These are phyloP conservation scores for Murraya koenigii DNA, from an alignment of 345 rosid genomes.

Conservation along the genomic window DNA sequence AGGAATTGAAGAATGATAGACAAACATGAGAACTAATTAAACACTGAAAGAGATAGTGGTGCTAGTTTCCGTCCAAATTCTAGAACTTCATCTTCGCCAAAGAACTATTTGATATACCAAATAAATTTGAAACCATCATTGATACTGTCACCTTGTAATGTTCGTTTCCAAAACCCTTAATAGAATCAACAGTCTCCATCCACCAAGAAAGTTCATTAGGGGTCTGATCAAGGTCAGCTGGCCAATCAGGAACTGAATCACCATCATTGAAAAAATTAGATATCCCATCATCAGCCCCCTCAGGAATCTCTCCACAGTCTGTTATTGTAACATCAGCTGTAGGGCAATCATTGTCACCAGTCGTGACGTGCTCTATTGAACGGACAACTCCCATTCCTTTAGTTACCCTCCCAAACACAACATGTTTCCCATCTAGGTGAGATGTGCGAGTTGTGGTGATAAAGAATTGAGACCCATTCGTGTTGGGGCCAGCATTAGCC, in stretches of 20 bases:
- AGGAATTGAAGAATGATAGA: neutral
- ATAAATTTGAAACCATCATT: neutral
- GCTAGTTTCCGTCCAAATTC: neutral
- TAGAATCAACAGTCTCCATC: slow-evolving; percentile 75
- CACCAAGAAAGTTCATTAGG: slow-evolving; percentile 81
- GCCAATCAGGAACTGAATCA: slow-evolving; percentile 90
- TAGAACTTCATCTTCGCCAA: neutral
- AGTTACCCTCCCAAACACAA: slow-evolving; percentile 79
- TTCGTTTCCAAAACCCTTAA: slow-evolving; percentile 76
- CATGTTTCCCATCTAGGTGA: slow-evolving; percentile 92
- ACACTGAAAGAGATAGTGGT: neutral
- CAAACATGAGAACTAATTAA: neutral
- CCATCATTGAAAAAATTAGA: slow-evolving; percentile 85
- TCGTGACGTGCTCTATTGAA: slow-evolving; percentile 67
- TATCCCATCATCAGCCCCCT: slow-evolving; percentile 75
- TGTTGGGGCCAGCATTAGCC: slow-evolving; percentile 86
- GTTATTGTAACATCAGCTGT: slow-evolving; percentile 49
- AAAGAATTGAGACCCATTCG: slow-evolving; percentile 97
- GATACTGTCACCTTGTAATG: slow-evolving; percentile 57
- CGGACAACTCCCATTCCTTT: slow-evolving; percentile 98
- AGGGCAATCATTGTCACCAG: slow-evolving; percentile 55
- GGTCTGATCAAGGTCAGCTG: slow-evolving; percentile 68
- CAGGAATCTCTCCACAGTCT: slow-evolving; percentile 82
- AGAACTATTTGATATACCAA: neutral
- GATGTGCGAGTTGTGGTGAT: slow-evolving; percentile 82